phyloP scores from a whole-genome alignment of 306 rosid species.

The Inga oerstediana region DNA sequence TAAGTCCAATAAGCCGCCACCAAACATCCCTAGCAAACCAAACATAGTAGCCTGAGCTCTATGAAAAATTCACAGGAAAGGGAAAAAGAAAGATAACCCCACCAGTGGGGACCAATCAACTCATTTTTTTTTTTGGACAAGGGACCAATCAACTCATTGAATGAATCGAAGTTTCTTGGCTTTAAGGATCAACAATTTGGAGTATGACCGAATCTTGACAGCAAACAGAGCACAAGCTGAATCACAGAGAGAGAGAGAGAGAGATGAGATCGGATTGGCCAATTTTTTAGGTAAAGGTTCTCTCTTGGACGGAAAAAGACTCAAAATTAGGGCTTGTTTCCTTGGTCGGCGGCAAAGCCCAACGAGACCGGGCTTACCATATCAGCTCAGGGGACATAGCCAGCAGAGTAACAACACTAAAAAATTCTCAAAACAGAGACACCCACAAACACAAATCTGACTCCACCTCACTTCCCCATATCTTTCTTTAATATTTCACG shows the following conservation, averaged over 20 bases:
- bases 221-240: constrained; percentile 69
- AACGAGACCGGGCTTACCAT: constrained; percentile 80
- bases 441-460: constrained; percentile 76
- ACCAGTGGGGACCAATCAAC: constrained; percentile 52
- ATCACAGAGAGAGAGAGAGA: constrained; percentile 50
- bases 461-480: constrained; percentile 77
- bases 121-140: too few relatives aligned
- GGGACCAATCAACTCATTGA: constrained; percentile 51
- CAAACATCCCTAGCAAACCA: constrained; percentile 37
- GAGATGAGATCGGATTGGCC: constrained; percentile 44
- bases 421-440: constrained; percentile 65
- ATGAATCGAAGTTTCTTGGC: constrained; percentile 52
- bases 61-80: constrained; percentile 35
- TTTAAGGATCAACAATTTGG: constrained; percentile 48
- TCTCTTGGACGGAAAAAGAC: constrained; percentile 82
- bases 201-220: constrained; percentile 74
- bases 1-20: constrained; percentile 39
- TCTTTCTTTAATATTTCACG: constrained; percentile 49
- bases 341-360: constrained; percentile 99
- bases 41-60: constrained; percentile 26
- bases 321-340: constrained; percentile 79
- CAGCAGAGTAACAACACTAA: constrained; percentile 79
- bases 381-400: constrained; percentile 82
- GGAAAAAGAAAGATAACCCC: constrained; percentile 32
- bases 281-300: constrained; percentile 67